phyloP scores from a whole-genome alignment of 441 rosid genomes.

The Bocquillonia castaneifolia region DNA sequence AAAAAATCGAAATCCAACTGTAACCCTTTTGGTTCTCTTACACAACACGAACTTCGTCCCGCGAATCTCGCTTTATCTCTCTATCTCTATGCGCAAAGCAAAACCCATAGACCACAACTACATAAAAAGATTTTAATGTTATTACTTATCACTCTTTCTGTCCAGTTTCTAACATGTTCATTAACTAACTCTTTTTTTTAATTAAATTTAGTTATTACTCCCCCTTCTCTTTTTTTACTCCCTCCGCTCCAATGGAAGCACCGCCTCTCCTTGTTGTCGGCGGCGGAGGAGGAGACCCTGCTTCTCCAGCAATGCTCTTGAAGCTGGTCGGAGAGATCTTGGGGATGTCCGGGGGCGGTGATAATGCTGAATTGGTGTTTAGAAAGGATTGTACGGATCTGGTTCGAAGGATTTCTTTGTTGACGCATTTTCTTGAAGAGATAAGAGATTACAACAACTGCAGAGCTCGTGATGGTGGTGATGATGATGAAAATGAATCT shows the following conservation, averaged over 20 bases:
- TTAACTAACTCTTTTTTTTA: conserved; percentile 6
- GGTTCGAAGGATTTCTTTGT: conserved; percentile 56
- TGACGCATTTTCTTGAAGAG: conserved; percentile 84
- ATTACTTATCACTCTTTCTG: not conserved
- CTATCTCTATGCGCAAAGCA: not conserved
- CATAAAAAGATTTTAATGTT: too few species aligned
- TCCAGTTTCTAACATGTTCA: too few species aligned
- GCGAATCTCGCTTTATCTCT: conserved; percentile 36
- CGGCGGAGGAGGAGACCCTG: conserved; percentile 23
- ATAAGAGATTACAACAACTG: conserved; percentile 34
- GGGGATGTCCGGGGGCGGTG: conserved; percentile 12
- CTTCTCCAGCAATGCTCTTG: conserved; percentile 32
- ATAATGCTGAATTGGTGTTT: conserved; percentile 26
- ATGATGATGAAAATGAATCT: too few species aligned
- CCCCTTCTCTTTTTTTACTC: not conserved
- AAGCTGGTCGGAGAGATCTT: conserved; percentile 43
- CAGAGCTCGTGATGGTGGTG: conserved; percentile 26
- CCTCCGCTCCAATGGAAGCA: conserved; percentile 28
- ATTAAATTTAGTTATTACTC: not conserved
- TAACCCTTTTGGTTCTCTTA: conserved; percentile 17
- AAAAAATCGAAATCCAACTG: conserved; percentile 42
- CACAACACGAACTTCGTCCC: conserved; percentile 25
- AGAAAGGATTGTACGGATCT: conserved; percentile 82
- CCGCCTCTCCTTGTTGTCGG: not conserved
- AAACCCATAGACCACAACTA: not conserved